Conservation (phyloP, 2,329 filamentous ascomycete genomes). For the Fusarium goolgardi region DNA sequence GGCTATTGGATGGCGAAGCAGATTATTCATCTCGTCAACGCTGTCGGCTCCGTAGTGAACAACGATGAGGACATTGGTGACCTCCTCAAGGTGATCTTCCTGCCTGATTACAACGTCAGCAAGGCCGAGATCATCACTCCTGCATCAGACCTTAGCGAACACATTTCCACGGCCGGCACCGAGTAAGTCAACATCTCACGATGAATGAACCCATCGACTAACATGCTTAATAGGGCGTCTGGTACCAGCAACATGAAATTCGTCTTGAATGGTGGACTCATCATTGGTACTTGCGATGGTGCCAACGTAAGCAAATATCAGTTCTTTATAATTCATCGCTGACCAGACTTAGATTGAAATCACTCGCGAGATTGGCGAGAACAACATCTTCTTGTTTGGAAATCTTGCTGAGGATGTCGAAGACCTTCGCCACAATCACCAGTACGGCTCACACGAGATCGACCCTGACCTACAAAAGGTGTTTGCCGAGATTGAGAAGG, state of each 20-base stretch:
- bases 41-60: conserved; percentile 90
- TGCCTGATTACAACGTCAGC: conserved; percentile 99
- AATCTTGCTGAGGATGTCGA: conserved; percentile 97
- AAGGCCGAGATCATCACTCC: conserved; percentile 98
- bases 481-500: conserved; percentile 83
- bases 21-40: conserved; percentile 96
- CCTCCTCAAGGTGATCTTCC: conserved; percentile 94
- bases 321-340: not conserved
- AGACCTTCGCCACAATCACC: conserved; percentile 90
- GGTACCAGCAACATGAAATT: conserved; percentile 99
- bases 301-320: conserved; percentile 69
- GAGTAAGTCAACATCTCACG: conserved; percentile 65
- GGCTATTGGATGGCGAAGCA: conserved; percentile 99
- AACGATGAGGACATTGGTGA: conserved; percentile 92
- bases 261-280: conserved; percentile 94
- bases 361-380: conserved; percentile 93
- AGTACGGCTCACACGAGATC: conserved; percentile 81
- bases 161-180: conserved; percentile 97
- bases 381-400: conserved; percentile 98
- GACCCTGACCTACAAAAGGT: conserved; percentile 83
- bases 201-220: conserved; percentile 1
- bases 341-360: conserved; percentile 76
- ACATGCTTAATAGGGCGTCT: conserved; percentile 59
- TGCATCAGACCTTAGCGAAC: conserved; percentile 95
- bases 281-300: conserved; percentile 97